phyloP scores from a whole-genome alignment of 208 protist species.

The Leishmania lainsoni region DNA sequence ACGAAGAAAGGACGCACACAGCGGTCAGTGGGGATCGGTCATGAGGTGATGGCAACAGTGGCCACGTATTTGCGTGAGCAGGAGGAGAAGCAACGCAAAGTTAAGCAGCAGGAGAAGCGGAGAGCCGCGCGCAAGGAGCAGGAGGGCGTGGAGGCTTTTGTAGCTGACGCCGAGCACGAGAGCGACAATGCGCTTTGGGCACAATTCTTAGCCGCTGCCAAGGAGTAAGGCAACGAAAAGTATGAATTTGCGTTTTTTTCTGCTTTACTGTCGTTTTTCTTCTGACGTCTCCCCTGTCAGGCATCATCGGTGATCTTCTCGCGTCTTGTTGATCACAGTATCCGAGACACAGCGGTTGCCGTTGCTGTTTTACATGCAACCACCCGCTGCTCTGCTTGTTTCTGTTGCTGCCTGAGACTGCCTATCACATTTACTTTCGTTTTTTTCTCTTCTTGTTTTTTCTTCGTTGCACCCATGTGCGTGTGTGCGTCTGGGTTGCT shows the following conservation, averaged over 20 bases:
- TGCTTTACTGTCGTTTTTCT: background rate
- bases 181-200: conserved; percentile 40
- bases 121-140: conserved; percentile 26
- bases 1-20: background rate
- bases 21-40: conserved; percentile 8
- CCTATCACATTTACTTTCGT: background rate
- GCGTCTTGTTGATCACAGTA: background rate
- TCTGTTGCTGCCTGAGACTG: background rate
- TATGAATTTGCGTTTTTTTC: background rate
- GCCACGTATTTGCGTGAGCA: conserved; percentile 53
- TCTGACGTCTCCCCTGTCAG: background rate
- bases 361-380: background rate
- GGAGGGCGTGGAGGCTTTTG: conserved; percentile 29
- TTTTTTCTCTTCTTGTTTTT: background rate
- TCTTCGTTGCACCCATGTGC: background rate
- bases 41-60: conserved; percentile 49
- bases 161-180: conserved; percentile 26
- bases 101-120: conserved; percentile 39
- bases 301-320: background rate
- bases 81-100: conserved; percentile 54
- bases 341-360: background rate
- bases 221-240: conserved; percentile 10
- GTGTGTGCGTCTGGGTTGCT: no score
- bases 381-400: background rate
- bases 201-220: conserved; percentile 35